Evolutionary conservation across 345 rosid genomes (phyloP).

Genomic region (Eucalyptus grandis): DNA sequence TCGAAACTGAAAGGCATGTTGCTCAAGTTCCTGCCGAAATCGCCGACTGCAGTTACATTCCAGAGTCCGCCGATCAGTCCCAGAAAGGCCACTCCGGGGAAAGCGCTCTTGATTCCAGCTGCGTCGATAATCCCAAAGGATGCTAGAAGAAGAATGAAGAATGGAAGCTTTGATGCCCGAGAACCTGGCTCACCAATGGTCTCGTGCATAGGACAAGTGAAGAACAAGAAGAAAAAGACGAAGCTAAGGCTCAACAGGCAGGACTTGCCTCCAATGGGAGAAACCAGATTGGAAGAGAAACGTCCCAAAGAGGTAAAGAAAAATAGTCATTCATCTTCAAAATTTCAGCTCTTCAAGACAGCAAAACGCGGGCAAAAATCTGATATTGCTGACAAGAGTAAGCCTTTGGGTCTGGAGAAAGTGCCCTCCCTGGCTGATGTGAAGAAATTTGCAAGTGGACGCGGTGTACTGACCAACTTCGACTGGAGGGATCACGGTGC

Average conservation of each 20-base stretch:
- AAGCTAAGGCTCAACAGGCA: not conserved
- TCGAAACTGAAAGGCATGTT: not conserved
- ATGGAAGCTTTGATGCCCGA: conserved; percentile 13
- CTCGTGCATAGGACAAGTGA: conserved; percentile 28
- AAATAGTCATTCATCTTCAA: not conserved
- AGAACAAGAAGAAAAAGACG: not conserved
- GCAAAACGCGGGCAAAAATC: not conserved
- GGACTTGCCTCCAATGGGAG: not conserved
- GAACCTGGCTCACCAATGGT: conserved; percentile 29
- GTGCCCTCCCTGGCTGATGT: not conserved
- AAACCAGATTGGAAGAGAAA: not conserved
- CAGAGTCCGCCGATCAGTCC: conserved; percentile 20
- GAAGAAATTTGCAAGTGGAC: conserved; percentile 8
- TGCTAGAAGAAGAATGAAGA: conserved; percentile 9
- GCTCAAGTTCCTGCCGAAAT: not conserved
- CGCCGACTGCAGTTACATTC: not conserved
- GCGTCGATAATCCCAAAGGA: conserved; percentile 16
- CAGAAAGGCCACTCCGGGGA: not conserved
- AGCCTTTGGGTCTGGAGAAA: not conserved
- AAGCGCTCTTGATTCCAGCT: not conserved
- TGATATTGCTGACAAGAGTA: not conserved
- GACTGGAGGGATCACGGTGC: conserved; percentile 3
- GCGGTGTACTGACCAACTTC: conserved; percentile 3
- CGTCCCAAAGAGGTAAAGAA: not conserved
- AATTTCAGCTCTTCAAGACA: not conserved